Evolutionary conservation across 495 filamentous ascomycete species (phyloP), one percentile per base, ranked within the genome.

Genomic region (Aspergillus nidulans): DNA sequence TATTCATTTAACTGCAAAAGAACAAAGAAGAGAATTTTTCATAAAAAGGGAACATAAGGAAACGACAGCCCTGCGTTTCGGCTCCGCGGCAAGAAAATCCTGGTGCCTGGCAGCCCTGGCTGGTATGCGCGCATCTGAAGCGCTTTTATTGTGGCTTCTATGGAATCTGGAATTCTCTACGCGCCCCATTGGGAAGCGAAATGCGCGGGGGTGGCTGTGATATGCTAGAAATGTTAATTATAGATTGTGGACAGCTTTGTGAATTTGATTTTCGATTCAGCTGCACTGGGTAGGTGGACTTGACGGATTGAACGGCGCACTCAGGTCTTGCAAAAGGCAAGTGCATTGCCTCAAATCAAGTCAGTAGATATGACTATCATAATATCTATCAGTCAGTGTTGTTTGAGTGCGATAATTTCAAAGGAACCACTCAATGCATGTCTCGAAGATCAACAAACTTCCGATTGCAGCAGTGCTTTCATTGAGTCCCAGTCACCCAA

Each of bases 51-150:
- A 16, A 18, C 38, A 43, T 39, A 26, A 16, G 20, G 18, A n/a
- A 8, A 36, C 28, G 36, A 55, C 20, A 24, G 44, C 25, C 28
- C n/a, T 21, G 38, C 47, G 47, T 40, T 40, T 43, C 18, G 40
- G 49, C n/a, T 28, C 48, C 40, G 36, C 43, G 38, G 28, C 9
- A 5, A 25, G 28, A 53, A 16, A 58, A 58, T 58, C n/a, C 55
- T 58, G 55, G 55, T 58, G 55, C 55, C 55, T 58, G 55, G 55
- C 18, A 9, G 24, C n/a, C n/a, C n/a, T n/a, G n/a, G n/a, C n/a
- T n/a, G 6, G 1, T 16, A 2, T n/a, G 18, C 9, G 47, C 23
- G 20, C 20, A 8, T 21, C 5, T 19, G 28, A 25, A 32, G 9
- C 25, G 47, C 47, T 21, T 20, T 21, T 25, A 9, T 12, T 39